Evolutionary conservation across 352 stramenopile species (phyloP).

Genomic region (Pythium oligandrum): DNA sequence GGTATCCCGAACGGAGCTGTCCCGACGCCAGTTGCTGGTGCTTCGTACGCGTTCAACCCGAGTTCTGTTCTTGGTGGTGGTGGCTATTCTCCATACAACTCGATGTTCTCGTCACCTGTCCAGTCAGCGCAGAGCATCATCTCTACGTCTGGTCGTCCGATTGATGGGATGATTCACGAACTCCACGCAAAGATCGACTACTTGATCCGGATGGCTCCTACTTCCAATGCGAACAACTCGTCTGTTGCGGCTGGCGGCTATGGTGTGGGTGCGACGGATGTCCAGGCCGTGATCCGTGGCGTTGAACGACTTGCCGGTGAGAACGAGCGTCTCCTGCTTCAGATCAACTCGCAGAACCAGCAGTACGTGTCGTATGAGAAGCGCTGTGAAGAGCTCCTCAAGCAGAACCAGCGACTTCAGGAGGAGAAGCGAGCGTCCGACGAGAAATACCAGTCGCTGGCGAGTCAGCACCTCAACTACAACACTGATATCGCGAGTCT

Average conservation of each 20-base stretch:
- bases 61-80: no score
- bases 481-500: constrained; percentile 51
- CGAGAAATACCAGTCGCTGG: constrained; percentile 55
- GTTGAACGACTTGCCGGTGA: constrained; percentile 67
- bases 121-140: constrained; percentile 9
- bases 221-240: constrained; percentile 5
- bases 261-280: constrained; percentile 41
- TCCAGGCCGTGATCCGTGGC: constrained; percentile 53
- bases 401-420: constrained; percentile 52
- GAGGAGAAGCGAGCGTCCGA: constrained; percentile 60
- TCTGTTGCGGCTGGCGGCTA: constrained; percentile 4
- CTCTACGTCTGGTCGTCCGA: constrained; percentile 29
- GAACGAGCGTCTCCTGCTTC: constrained; percentile 66
- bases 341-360: constrained; percentile 79
- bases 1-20: neutral
- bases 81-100: neutral
- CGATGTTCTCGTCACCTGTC: neutral
- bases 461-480: constrained; percentile 47
- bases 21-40: no score
- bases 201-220: constrained; percentile 59
- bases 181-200: constrained; percentile 76
- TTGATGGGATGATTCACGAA: constrained; percentile 49
- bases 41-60: neutral
- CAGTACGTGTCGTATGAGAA: constrained; percentile 68
- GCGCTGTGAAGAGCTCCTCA: constrained; percentile 59